Evolutionary conservation across 805 yeast species (phyloP).

Genomic region (Myxozyma neotropica): DNA sequence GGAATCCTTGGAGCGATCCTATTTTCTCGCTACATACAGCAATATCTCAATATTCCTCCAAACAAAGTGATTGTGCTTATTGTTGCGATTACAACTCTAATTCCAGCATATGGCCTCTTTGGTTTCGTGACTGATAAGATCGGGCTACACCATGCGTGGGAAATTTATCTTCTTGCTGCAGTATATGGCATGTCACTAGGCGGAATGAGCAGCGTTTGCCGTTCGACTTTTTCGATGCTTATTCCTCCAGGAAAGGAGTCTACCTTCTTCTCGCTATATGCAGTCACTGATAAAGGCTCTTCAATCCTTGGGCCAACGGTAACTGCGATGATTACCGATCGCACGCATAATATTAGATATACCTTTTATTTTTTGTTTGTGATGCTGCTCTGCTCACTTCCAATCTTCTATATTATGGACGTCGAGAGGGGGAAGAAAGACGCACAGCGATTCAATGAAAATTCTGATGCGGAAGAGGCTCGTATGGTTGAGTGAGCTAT

Average conservation of each 20-base stretch:
- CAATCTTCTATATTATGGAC: constrained; percentile 58
- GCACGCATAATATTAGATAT: constrained; percentile 71
- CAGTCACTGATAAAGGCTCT: constrained; percentile 80
- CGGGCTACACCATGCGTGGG: constrained; percentile 65
- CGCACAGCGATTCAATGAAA: constrained; percentile 50
- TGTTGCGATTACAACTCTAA: constrained; percentile 62
- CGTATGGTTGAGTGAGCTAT: neutral
- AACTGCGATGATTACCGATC: constrained; percentile 72
- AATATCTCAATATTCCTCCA: constrained; percentile 41
- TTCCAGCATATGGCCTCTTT: constrained; percentile 70
- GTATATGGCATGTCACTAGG: constrained; percentile 81
- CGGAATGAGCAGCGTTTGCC: constrained; percentile 67
- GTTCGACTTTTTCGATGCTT: constrained; percentile 67
- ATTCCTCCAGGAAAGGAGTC: constrained; percentile 78
- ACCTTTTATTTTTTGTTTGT: constrained; percentile 65
- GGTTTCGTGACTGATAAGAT: constrained; percentile 60
- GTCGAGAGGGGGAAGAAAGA: constrained; percentile 64
- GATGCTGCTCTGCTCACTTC: constrained; percentile 58
- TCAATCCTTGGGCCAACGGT: constrained; percentile 72
- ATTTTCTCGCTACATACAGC: constrained; percentile 38
- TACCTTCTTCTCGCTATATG: constrained; percentile 71
- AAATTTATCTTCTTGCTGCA: constrained; percentile 67
- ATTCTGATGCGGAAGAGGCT: constrained; percentile 34
- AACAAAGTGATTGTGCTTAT: constrained; percentile 55
- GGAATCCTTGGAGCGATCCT: constrained; percentile 69